Evolutionary conservation across 768 basidiomycete genomes (phyloP).

Genomic region (Candolleomyces eurysporus): DNA sequence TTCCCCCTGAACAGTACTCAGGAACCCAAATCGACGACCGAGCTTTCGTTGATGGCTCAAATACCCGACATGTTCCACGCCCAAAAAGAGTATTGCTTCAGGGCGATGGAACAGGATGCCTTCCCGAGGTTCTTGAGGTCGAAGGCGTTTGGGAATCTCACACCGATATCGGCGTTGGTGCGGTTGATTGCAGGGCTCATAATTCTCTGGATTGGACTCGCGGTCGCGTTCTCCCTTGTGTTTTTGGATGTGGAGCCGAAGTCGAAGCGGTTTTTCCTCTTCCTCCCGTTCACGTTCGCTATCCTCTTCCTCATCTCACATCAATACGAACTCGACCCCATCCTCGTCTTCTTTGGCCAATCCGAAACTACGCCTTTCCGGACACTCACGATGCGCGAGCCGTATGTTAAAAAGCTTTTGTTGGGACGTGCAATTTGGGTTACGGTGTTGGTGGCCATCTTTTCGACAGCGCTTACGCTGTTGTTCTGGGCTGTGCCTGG

Average conservation of each 20-base stretch:
- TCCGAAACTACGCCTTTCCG: constrained; percentile 98
- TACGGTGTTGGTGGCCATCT: constrained; percentile 73
- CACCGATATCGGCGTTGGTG: constrained; percentile 85
- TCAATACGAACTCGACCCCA: constrained; percentile 95
- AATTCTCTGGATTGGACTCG: constrained; percentile 92
- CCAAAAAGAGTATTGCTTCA: constrained; percentile 97
- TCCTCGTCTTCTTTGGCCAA: constrained; percentile 87
- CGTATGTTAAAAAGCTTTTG: constrained; percentile 90
- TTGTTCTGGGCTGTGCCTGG: too few relatives aligned
- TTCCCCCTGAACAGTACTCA: constrained; percentile 81
- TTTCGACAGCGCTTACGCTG: too few relatives aligned
- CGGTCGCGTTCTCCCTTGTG: constrained; percentile 85
- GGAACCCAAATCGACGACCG: constrained; percentile 62
- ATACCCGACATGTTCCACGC: constrained; percentile 95
- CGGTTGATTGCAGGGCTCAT: constrained; percentile 80
- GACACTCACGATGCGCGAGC: constrained; percentile 87
- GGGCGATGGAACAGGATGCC: constrained; percentile 93
- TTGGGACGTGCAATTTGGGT: constrained; percentile 93
- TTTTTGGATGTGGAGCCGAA: constrained; percentile 94
- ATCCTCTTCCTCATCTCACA: constrained; percentile 90
- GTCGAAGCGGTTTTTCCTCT: constrained; percentile 90
- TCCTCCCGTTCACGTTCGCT: constrained; percentile 90
- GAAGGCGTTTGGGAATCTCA: constrained; percentile 98
- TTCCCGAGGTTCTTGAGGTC: constrained; percentile 92
- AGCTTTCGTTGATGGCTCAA: constrained; percentile 80